phyloP scores from a whole-genome alignment of 2,329 filamentous ascomycete species.

The Emmonsiellopsis sp. region DNA sequence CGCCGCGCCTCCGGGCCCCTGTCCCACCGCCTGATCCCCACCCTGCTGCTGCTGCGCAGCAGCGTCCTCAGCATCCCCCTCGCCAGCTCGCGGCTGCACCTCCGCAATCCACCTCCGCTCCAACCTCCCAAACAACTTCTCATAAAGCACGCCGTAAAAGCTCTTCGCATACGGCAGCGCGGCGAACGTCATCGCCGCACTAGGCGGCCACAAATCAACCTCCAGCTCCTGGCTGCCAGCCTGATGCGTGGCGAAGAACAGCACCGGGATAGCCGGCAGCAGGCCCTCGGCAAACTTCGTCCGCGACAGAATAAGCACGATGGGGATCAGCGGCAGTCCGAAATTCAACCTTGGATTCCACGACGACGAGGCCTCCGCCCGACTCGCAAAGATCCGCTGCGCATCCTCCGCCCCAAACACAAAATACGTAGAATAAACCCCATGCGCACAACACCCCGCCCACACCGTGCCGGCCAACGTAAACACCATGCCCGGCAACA shows the following conservation, averaged over 20 bases:
- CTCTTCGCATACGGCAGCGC: conserved; percentile 56
- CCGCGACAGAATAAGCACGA: conserved; percentile 58
- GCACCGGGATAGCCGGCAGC: conserved; percentile 52
- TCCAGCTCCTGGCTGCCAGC: conserved; percentile 36
- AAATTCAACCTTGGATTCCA: conserved; percentile 45
- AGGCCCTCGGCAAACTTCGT: conserved; percentile 54
- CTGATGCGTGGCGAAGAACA: conserved; percentile 42
- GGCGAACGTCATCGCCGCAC: conserved; percentile 55
- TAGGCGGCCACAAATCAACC: conserved; percentile 55
- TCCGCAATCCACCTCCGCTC: conserved; percentile 55
- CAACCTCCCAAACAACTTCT: conserved; percentile 46
- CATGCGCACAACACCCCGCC: conserved; percentile 47
- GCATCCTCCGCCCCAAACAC: conserved; percentile 58
- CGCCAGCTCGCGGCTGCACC: conserved; percentile 48
- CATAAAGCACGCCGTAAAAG: conserved; percentile 55
- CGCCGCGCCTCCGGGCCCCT: conserved; percentile 24
- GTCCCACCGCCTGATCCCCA: conserved; percentile 19
- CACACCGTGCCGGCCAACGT: conserved; percentile 39
- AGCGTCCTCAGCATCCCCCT: conserved; percentile 13
- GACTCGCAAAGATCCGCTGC: conserved; percentile 40
- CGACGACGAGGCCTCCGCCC: conserved; percentile 20
- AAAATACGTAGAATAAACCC: conserved; percentile 53
- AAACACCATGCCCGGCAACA: conserved; percentile 55
- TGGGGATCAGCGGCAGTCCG: conserved; percentile 58
- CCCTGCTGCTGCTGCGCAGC: conserved; percentile 16